Evolutionary conservation across 1,284 basidiomycete species (phyloP).

Genomic region (Ganoderma meredithae): DNA sequence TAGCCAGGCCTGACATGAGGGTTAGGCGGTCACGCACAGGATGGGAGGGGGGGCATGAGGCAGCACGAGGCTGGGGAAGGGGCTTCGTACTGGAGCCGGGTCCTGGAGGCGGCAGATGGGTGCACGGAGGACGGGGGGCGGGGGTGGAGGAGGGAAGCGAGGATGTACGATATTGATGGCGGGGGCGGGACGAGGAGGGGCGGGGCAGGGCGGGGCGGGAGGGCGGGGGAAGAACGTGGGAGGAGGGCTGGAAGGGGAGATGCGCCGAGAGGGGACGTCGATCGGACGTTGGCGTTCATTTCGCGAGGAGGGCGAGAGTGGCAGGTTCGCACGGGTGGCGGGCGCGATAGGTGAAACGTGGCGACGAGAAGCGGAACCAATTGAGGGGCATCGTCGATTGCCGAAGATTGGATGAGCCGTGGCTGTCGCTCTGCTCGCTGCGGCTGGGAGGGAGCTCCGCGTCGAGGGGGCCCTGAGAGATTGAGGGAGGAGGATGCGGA

Average conservation of each 20-base stretch:
- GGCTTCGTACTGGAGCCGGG: neutral
- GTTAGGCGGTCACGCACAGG: slow-evolving; percentile 18
- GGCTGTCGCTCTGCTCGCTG: neutral
- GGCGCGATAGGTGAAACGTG: slow-evolving; percentile 24
- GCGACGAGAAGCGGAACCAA: slow-evolving; percentile 21
- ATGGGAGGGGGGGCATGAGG: slow-evolving; percentile 13
- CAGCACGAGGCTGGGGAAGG: slow-evolving; percentile 14
- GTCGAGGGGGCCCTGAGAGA: slow-evolving; percentile 5
- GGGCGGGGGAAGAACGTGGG: slow-evolving; percentile 5
- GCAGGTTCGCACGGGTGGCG: neutral
- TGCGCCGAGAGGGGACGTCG: neutral
- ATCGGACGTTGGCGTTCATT: slow-evolving; percentile 9
- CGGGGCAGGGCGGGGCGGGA: slow-evolving; percentile 1
- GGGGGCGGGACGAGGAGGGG: neutral
- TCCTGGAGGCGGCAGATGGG: neutral
- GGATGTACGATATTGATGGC: neutral
- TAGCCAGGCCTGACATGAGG: slow-evolving; percentile 1
- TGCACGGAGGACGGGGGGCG: neutral
- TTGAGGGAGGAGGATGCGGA: neutral
- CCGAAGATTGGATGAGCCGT: slow-evolving; percentile 19
- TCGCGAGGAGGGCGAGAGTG: neutral
- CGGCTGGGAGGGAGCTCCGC: neutral
- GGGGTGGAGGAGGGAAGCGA: neutral
- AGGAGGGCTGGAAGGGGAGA: neutral
- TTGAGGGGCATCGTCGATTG: slow-evolving; percentile 24